Evolutionary conservation across 139 green algal genomes (phyloP), one percentile per base, ranked within the genome.

Genomic region (Ulvella scutata): DNA sequence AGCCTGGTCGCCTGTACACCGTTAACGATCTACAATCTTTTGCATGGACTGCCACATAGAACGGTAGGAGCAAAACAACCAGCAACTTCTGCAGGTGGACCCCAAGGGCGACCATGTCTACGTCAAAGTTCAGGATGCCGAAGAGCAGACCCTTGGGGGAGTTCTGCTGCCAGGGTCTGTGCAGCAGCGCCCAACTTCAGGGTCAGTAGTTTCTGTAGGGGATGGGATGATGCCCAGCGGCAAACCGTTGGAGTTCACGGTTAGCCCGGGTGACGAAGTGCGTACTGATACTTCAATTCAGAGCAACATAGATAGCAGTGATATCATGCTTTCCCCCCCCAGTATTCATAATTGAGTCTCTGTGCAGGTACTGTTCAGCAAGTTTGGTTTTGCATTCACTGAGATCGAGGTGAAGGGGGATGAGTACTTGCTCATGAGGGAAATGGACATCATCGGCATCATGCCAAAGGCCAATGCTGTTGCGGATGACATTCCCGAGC

Each of bases 371-470:
- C 76, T 98, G 29, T 98, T 97, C 87, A 90, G 77, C 87, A 97
- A 97, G 79, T 98, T 97, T 81, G 93, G 93, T 34, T 92, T 98
- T 74, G 93, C 92, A 29, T 89, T 86, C 62, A 91, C 85, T 3
- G 93, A 98, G 72, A 23, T 98, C 6, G 84, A 90, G 72, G 21
- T 96, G 59, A 77, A 61, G 17, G 29, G 77, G 31, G 62, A 84
- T 33, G 90, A 81, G 0, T 93, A 93, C 79, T 88, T 93, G 74
- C 80, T 98, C 2, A 91, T 98, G 36, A 76, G 87, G 10, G 93
- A 97, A 75, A 82, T 92, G 39, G 93, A 98, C 73, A 80, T 93
- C 21, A 96, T 98, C 26, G 93, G 91, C 79, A 76, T 91, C 13
- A 86, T 98, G 83, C 88, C 88, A 3, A 43, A 75, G 62, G 38